Evolutionary conservation across 768 basidiomycete species (phyloP).

Genomic region (Tulasnella sp.): DNA sequence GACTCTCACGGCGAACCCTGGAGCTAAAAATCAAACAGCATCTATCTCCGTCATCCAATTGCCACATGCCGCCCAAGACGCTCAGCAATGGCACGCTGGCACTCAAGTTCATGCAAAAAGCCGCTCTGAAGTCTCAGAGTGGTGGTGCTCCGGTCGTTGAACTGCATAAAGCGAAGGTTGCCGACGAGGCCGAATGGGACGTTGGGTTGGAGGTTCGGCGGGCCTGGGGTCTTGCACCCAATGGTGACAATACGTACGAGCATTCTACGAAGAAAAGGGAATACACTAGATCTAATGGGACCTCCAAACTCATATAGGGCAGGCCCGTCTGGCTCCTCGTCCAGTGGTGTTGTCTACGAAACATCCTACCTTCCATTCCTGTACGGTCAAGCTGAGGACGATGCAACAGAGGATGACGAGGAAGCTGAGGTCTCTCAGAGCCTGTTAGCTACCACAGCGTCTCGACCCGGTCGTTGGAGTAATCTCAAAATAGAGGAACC

Average conservation of each 20-base stretch:
- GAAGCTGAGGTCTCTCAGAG: background rate
- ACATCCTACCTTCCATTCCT: constrained; percentile 21
- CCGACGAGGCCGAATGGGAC: constrained; percentile 22
- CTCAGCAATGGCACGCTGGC: constrained; percentile 19
- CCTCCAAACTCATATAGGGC: background rate
- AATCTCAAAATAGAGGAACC: background rate
- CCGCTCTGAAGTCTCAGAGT: background rate
- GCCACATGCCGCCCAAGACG: background rate
- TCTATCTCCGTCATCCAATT: background rate
- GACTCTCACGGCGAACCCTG: background rate
- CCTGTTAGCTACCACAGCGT: background rate
- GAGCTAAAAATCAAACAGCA: background rate
- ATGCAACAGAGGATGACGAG: background rate
- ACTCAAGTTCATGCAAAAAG: constrained; percentile 22
- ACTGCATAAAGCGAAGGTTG: constrained; percentile 13
- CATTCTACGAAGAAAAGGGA: background rate
- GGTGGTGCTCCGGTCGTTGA: background rate
- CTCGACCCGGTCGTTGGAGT: constrained; percentile 2
- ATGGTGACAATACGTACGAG: background rate
- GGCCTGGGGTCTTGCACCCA: constrained; percentile 6
- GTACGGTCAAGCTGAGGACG: background rate
- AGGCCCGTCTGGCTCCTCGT: background rate
- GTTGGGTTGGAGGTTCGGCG: constrained; percentile 8
- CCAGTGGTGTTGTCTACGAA: constrained; percentile 8
- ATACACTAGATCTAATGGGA: background rate